Evolutionary conservation across 805 yeast species (phyloP).

Genomic region (Yarrowia keelungensis): DNA sequence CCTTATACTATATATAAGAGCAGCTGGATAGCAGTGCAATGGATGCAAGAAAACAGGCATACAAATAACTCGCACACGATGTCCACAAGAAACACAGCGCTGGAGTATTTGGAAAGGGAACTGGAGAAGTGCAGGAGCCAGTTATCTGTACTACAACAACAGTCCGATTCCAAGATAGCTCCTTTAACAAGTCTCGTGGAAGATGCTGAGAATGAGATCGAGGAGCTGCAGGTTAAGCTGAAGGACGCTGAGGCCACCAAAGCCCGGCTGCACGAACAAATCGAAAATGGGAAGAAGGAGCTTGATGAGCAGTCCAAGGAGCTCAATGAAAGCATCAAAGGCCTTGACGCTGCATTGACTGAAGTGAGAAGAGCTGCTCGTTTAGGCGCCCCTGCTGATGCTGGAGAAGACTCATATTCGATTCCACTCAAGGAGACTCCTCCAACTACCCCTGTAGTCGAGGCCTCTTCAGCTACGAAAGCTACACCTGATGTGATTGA

Average conservation of each 20-base stretch:
- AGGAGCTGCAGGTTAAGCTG: background rate
- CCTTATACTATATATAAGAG: no score
- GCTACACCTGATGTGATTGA: no score
- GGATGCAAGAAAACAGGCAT: no score
- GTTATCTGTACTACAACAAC: background rate
- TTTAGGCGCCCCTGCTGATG: no score
- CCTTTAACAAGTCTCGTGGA: no score
- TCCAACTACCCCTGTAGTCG: no score
- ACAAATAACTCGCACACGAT: background rate
- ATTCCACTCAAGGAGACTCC: no score
- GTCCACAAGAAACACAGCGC: constrained; percentile 1
- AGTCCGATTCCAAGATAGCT: no score
- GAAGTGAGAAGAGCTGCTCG: background rate
- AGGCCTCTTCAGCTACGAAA: no score
- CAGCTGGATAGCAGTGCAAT: no score
- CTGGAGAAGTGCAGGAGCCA: background rate
- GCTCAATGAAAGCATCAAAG: background rate
- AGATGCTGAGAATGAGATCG: background rate
- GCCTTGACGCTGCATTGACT: background rate
- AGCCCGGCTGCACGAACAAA: background rate
- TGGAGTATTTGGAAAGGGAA: background rate
- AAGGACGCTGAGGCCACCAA: background rate
- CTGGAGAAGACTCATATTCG: no score
- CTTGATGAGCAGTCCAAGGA: background rate
- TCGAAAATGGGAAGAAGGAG: background rate